phyloP scores from a whole-genome alignment of 441 rosid species.

The California macrophylla region DNA sequence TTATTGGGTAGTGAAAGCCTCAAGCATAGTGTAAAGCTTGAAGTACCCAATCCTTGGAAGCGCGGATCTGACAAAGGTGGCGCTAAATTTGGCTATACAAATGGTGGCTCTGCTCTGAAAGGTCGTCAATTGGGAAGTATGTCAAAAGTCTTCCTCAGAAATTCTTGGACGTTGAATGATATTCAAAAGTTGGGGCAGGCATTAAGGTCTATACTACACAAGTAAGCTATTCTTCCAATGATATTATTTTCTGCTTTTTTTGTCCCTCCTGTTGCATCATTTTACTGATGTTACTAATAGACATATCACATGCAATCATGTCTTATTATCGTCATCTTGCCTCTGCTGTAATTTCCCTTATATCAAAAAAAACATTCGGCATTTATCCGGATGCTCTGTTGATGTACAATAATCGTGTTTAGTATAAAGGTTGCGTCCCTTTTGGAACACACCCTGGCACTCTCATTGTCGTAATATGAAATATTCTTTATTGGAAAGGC shows the following conservation, averaged over 20 bases:
- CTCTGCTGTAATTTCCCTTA: too few relatives aligned
- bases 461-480: too few relatives aligned
- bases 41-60: slow-evolving; percentile 18
- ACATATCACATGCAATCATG: too few relatives aligned
- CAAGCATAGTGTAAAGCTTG: slow-evolving; percentile 24
- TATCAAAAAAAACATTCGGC: too few relatives aligned
- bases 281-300: too few relatives aligned
- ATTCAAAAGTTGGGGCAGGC: slow-evolving; percentile 39
- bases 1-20: slow-evolving; percentile 34
- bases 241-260: slow-evolving; percentile 4
- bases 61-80: slow-evolving; percentile 31
- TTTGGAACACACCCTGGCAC: too few relatives aligned
- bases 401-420: too few relatives aligned
- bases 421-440: too few relatives aligned
- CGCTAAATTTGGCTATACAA: background rate
- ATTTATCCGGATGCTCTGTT: too few relatives aligned
- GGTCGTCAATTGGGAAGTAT: slow-evolving; percentile 28
- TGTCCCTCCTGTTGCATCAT: background rate
- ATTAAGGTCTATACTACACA: slow-evolving; percentile 47
- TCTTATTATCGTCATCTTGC: too few relatives aligned
- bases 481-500: too few relatives aligned
- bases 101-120: slow-evolving; percentile 27
- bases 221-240: slow-evolving; percentile 36
- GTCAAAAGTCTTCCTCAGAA: slow-evolving; percentile 31
- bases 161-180: slow-evolving; percentile 32